phyloP scores from a whole-genome alignment of 352 stramenopile species.

The Phytophthora chlamydospora region DNA sequence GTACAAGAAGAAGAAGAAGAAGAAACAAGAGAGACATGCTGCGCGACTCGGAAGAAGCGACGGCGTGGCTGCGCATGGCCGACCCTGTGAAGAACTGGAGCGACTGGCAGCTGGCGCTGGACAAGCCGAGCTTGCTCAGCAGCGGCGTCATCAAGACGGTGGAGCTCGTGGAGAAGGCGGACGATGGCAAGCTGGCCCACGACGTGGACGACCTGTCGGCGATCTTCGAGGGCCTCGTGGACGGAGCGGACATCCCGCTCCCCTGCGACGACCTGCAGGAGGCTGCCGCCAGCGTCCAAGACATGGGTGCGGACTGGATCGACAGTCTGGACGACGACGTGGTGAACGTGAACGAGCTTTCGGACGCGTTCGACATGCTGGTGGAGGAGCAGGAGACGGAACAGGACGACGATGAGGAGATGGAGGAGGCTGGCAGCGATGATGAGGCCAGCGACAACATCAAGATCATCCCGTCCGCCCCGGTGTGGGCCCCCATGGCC shows the following conservation, averaged over 20 bases:
- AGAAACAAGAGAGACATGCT: conserved; percentile 57
- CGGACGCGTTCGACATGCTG: conserved; percentile 65
- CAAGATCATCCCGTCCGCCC: conserved; percentile 60
- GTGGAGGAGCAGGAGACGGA: conserved; percentile 55
- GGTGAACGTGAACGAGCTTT: conserved; percentile 79
- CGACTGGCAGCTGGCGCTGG: conserved; percentile 50
- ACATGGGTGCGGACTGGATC: conserved; percentile 56
- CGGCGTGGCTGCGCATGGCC: conserved; percentile 55
- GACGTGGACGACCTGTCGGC: conserved; percentile 79
- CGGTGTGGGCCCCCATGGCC: conserved; percentile 56
- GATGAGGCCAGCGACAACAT: conserved; percentile 29
- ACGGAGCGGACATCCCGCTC: conserved; percentile 64
- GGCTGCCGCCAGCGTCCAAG: conserved; percentile 14
- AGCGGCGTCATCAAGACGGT: conserved; percentile 25
- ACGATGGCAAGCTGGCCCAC: conserved; percentile 73
- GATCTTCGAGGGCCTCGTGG: conserved; percentile 76
- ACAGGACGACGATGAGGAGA: conserved; percentile 50
- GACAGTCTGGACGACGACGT: conserved; percentile 68
- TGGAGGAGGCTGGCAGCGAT: conserved; percentile 44
- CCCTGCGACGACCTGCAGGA: conserved; percentile 56
- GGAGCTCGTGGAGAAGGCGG: conserved; percentile 67
- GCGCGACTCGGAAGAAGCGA: conserved; percentile 63
- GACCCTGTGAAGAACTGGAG: conserved; percentile 56
- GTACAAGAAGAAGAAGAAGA: conserved; percentile 39
- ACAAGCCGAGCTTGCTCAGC: conserved; percentile 44